Evolutionary conservation across 345 rosid species (phyloP).

Genomic region (Citrus australasica): DNA sequence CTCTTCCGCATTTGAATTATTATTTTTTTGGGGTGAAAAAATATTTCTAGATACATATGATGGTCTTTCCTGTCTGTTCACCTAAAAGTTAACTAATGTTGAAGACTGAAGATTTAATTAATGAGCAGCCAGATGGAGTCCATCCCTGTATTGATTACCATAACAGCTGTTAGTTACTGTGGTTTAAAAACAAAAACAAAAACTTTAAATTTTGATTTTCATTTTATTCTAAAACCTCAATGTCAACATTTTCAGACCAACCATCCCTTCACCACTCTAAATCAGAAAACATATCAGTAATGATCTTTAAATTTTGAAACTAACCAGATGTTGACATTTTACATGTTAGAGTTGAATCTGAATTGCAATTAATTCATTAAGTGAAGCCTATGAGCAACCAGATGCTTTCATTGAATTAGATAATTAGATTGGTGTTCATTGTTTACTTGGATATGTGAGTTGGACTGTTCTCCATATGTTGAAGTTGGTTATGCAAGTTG

Average conservation of each 20-base stretch:
- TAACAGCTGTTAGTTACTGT: no score
- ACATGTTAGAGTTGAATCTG: no score
- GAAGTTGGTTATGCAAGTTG: no score
- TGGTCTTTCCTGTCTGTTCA: slow-evolving; percentile 3
- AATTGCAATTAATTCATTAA: neutral
- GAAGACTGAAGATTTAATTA: slow-evolving; percentile 77
- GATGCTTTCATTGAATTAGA: neutral
- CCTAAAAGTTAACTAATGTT: slow-evolving; percentile 23
- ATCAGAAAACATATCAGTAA: no score
- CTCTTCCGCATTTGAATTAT: neutral
- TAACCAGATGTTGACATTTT: neutral
- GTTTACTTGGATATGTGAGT: neutral
- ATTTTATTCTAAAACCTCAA: no score
- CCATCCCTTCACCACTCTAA: no score
- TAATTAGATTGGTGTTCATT: neutral
- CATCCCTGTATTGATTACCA: slow-evolving; percentile 60
- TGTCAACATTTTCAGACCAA: no score
- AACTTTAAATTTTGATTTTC: no score
- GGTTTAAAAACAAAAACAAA: slow-evolving; percentile 23
- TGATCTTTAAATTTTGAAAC: no score
- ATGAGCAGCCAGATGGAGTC: slow-evolving; percentile 50
- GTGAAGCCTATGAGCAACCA: neutral
- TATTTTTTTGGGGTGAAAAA: neutral
- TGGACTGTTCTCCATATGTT: neutral
- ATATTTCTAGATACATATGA: neutral